Percentiles rank a stretch among this genome's conserved stretches.
Conservation (phyloP, 192 early-diverging fungal species). For the Spinellus fusiger region DNA sequence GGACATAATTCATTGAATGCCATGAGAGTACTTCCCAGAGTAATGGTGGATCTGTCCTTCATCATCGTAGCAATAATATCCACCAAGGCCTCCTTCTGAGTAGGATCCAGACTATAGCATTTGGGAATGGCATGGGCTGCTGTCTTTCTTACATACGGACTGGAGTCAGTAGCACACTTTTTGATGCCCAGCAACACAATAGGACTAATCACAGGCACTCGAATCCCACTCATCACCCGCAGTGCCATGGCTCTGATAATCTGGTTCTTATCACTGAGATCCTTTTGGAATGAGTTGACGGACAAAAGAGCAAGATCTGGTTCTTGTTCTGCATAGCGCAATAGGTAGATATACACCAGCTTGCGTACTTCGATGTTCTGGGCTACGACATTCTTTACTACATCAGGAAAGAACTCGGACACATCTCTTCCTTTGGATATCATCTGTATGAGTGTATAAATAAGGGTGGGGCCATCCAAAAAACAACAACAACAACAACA, state of each 20-base stretch:
- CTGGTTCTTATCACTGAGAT: conserved; percentile 87
- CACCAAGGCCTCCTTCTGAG: conserved; percentile 67
- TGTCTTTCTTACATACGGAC: conserved; percentile 90
- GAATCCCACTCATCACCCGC: conserved; percentile 91
- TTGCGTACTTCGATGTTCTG: conserved; percentile 84
- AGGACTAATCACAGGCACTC: conserved; percentile 86
- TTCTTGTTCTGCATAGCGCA: conserved; percentile 94
- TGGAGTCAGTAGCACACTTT: conserved; percentile 78
- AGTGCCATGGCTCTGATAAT: conserved; percentile 94
- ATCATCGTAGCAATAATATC: conserved; percentile 72
- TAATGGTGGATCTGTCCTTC: conserved; percentile 78
- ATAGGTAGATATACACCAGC: conserved; percentile 93
- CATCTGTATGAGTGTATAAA: conserved; percentile 43
- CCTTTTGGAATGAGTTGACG: conserved; percentile 98
- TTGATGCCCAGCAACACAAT: conserved; percentile 89
- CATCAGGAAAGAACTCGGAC: conserved; percentile 86
- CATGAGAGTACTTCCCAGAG: conserved; percentile 80
- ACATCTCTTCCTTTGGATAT: conserved; percentile 89
- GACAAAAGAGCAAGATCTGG: conserved; percentile 92
- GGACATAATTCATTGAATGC: conserved; percentile 89
- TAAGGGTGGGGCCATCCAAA: not conserved
- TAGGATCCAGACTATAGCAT: conserved; percentile 75
- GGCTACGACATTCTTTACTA: conserved; percentile 97
- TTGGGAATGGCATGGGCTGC: conserved; percentile 90
- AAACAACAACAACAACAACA: not conserved